Evolutionary conservation across 306 rosid genomes (phyloP), one percentile per base, ranked within the genome.

Genomic region (Dicorynia guianensis): DNA sequence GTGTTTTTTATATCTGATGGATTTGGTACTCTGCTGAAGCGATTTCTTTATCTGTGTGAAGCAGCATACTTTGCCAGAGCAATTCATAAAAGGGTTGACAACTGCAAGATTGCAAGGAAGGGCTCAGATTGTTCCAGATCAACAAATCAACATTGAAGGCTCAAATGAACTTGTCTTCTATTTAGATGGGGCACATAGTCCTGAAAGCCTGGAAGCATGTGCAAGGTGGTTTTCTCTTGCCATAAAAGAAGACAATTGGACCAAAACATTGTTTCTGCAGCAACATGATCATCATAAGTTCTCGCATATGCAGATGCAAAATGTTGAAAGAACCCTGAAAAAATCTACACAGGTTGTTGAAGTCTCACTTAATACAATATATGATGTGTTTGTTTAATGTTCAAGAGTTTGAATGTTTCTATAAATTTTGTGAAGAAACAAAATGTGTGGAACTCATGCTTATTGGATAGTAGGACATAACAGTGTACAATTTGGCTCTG

Each of bases 141-240:
- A 43, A 84, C 77, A 33, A 56, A 19, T 68, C 69, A 71, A 75
- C 82, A 79, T 34, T 44, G 90, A 86, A 78, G 74, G 49, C 64
- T 75, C 86, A 40, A 86, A 87, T 75, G 89, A 87, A 64, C 90
- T 92, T 61, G 83, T 86, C 53, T 95, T 95, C 85, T 92, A 81
- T 84, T 69, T 95, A 84, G 98, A 95, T 72, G 98, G 97, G 75
- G 98, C 98, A 58, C 98, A 95, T 84, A 95, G 97, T 80, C 97
- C 97, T 39, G 97, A 95, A 88, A 95, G 97, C 83, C 74, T 95
- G 91, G 97, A 90, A 84, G 82, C 83, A 44, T 90, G 98, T 78
- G 96, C 91, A 14, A 87, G 74, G 71, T 95, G 98, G 98, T 95
- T 95, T 85, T 90, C 93, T 66, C 76, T 69, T 83, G 86, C 91